These are phyloP conservation scores for Fusarium pseudograminearum DNA, from an alignment of 2,329 filamentous ascomycete species.

Conservation along the genomic window DNA sequence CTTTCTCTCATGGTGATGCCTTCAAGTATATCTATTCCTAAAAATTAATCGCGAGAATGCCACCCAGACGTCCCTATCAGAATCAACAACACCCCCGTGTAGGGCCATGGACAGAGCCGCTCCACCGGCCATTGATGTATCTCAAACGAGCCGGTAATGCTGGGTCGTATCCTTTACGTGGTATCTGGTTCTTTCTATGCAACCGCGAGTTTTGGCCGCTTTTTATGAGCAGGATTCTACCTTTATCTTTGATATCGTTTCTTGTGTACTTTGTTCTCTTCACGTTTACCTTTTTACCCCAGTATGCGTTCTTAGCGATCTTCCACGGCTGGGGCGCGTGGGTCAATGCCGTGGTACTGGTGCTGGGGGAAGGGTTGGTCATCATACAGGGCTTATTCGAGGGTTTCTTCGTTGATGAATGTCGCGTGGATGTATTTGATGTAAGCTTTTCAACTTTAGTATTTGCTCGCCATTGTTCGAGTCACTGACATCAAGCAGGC, in stretches of 20 bases:
- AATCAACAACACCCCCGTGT: conserved; percentile 28
- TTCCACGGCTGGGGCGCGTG: conserved; percentile 92
- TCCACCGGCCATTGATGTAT: conserved; percentile 57
- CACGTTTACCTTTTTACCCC: conserved; percentile 86
- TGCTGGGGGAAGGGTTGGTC: conserved; percentile 84
- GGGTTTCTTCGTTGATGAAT: conserved; percentile 84
- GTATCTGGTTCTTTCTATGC: conserved; percentile 83
- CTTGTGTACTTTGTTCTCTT: conserved; percentile 90
- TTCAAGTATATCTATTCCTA: conserved; percentile 4
- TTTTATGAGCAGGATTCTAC: conserved; percentile 80
- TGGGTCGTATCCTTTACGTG: conserved; percentile 71
- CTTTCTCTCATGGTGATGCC: conserved; percentile 26
- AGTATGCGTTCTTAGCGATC: conserved; percentile 88
- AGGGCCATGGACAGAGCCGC: conserved; percentile 37
- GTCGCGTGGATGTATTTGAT: conserved; percentile 85
- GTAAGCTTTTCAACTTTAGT: conserved; percentile 58
- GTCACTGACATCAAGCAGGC: conserved; percentile 57
- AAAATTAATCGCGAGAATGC: conserved; percentile 31
- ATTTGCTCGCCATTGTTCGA: not conserved
- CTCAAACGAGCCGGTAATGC: conserved; percentile 59
- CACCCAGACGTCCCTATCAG: conserved; percentile 19
- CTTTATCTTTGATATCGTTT: conserved; percentile 82
- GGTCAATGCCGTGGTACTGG: conserved; percentile 87
- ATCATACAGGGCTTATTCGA: conserved; percentile 79
- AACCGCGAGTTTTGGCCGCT: conserved; percentile 87